Conservation (phyloP, 2,329 filamentous ascomycete genomes). For the Diaporthe nobilis region DNA sequence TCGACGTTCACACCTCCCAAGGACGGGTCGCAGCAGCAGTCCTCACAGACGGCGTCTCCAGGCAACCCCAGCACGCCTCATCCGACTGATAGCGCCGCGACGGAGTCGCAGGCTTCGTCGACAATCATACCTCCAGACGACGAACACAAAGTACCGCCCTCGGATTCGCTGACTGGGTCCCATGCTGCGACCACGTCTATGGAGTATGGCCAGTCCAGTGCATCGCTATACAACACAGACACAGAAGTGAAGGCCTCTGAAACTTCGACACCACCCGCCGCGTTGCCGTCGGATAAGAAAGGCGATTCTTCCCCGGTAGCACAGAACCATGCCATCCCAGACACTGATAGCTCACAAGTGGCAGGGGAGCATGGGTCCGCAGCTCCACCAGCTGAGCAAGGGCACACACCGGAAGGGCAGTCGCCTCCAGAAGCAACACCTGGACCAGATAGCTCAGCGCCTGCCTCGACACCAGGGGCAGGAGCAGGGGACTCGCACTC, state of each 20-base stretch:
- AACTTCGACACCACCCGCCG: neutral
- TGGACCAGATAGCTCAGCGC: neutral
- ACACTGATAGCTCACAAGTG: neutral
- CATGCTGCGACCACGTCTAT: neutral
- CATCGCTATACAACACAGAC: slow-evolving; percentile 19
- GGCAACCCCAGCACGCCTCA: too few species aligned
- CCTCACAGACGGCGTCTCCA: neutral
- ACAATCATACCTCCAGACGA: neutral
- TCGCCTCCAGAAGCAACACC: neutral
- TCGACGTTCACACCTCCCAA: neutral
- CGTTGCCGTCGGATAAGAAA: neutral
- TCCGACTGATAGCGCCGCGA: neutral
- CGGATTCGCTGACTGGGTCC: neutral
- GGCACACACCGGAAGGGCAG: neutral
- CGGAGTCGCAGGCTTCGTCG: neutral
- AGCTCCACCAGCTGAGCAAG: neutral
- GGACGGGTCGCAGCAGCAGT: neutral
- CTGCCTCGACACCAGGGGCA: neutral
- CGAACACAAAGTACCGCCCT: neutral
- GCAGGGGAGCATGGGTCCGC: neutral
- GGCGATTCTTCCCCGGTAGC: neutral
- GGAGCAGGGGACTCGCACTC: neutral
- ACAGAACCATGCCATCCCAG: neutral
- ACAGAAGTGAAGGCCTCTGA: neutral
- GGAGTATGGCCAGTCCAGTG: neutral